Evolutionary conservation across 257 asterid genomes (phyloP).

Genomic region (Nicotiana attenuata): DNA sequence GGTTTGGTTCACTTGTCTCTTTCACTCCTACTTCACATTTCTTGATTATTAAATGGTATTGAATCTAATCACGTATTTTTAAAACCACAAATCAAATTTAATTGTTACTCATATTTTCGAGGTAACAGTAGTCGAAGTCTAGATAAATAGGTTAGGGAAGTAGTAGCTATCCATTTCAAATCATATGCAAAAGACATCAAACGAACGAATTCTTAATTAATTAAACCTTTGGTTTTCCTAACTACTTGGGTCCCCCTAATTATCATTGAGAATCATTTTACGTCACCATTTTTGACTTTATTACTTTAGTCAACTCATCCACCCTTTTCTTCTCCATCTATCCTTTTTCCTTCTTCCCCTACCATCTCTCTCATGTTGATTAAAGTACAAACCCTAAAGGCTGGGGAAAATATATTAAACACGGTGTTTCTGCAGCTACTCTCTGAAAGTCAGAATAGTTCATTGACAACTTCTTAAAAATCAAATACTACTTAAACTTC

Average conservation of each 20-base stretch:
- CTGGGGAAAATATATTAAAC: neutral
- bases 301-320: slow-evolving; percentile 40
- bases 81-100: no score
- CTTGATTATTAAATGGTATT: no score
- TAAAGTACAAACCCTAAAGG: neutral
- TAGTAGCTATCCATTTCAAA: slow-evolving; percentile 27
- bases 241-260: slow-evolving; percentile 57
- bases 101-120: no score
- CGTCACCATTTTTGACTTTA: slow-evolving; percentile 52
- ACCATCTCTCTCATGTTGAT: neutral
- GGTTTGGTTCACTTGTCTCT: no score
- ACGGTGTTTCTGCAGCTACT: neutral
- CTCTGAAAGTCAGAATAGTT: neutral
- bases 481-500: neutral
- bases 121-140: no score
- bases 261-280: slow-evolving; percentile 50
- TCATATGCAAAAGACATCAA: slow-evolving; percentile 20
- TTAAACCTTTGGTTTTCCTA: slow-evolving; percentile 44
- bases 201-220: slow-evolving; percentile 21
- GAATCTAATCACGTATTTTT: no score
- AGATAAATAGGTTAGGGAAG: neutral
- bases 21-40: no score
- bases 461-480: neutral
- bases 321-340: neutral
- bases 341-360: neutral